Base-by-base conservation (phyloP, 1,284 basidiomycete species). In the Microbotryum scabiosae region DNA sequence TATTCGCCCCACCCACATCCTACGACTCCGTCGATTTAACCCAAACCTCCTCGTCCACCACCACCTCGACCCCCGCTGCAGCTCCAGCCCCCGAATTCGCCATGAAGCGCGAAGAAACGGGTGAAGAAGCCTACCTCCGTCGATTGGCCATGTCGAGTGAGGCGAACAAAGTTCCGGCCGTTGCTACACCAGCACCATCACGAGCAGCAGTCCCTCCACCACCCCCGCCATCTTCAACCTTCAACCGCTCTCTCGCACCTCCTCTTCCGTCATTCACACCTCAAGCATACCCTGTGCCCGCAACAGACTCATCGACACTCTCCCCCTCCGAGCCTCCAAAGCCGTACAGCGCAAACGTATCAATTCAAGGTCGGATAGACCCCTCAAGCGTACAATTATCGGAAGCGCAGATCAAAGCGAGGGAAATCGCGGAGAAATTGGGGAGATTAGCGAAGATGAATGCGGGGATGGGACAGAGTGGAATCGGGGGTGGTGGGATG, bases 221-320 rank as follows among this genome's bases (percentile, higher is more conserved):
- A 7, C 73, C 21, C 61, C 66, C 44, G 75, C 52, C 49, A 46
- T 20, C 56, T 16, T 6, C 74, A 1, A 73, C 84, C 21, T 73
- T 76, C 14, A 84, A 86, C 63, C 85, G 84, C 21, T 74, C 86
- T 14, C 88, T 88, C 0, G 87, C 85, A 32, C 87, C 85, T 30
- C 86, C 92, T 52, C 87, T 89, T 9, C 85, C 86, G 0, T 76
- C 88, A 67, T 54, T 64, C 18, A 58, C 61, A 28, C 51, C 58
- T 36, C 54, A 57, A 32, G 60, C 58, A 23, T 45, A 51, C 20
- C 36, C 60, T 25, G 52, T 53, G 32, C 54, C 58, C n/a, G 58
- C 45, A 54, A 44, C 52, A 16, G 55, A 41, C 20, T 28, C 53
- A 12, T 3, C 18, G 57, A 50, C 52, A 49, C 18, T 41, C 45